Conservation (phyloP, 75 land plant species). For the Sequoia sempervirens region DNA sequence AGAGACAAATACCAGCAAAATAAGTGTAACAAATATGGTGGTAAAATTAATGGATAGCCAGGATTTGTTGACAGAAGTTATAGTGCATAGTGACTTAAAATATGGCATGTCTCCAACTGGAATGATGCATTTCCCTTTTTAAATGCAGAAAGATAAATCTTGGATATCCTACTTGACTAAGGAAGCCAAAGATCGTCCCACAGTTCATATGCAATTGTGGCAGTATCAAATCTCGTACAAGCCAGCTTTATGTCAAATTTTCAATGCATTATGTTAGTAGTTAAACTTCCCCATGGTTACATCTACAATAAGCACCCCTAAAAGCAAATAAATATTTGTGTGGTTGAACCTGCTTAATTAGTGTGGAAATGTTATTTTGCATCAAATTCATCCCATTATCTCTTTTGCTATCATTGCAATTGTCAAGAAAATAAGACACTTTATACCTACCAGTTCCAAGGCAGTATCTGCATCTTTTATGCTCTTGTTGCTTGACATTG, state of each 20-base stretch:
- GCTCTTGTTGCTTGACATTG: constrained; percentile 96
- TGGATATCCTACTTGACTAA: neutral
- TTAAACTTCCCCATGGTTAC: constrained; percentile 1
- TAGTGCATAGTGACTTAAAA: neutral
- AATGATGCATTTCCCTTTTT: neutral
- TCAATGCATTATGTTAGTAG: neutral
- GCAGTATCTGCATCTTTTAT: constrained; percentile 93
- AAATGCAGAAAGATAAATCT: neutral
- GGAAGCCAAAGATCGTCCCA: neutral
- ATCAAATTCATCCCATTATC: neutral
- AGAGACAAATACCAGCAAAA: neutral
- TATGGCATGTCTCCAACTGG: neutral
- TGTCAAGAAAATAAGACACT: neutral
- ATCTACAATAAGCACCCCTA: neutral
- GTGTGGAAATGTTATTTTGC: neutral
- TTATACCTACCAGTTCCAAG: constrained; percentile 75
- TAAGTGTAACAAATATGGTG: neutral
- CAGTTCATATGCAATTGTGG: neutral
- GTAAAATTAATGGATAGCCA: neutral
- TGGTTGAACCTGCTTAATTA: neutral
- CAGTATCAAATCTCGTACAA: neutral
- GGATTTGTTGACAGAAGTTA: neutral
- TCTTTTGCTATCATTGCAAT: neutral
- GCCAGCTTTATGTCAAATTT: neutral
- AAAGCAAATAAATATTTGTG: neutral